phyloP scores from a whole-genome alignment of 2,329 filamentous ascomycete genomes.

The Didymella lethalis region DNA sequence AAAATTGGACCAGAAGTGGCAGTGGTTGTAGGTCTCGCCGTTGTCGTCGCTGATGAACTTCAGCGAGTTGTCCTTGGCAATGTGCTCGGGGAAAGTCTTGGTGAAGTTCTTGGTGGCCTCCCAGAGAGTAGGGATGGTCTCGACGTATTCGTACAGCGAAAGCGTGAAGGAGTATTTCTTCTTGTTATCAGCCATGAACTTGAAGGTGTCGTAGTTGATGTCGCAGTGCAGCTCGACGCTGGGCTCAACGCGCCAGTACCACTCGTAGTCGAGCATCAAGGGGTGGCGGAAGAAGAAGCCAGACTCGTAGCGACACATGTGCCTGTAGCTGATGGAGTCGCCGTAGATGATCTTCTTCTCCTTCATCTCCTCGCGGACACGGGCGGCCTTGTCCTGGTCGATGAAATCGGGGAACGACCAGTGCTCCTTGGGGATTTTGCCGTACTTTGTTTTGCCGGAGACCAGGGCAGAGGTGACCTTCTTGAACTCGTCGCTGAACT shows the following conservation, averaged over 20 bases:
- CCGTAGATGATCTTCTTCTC: constrained; percentile 97
- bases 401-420: constrained; percentile 98
- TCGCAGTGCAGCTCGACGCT: constrained; percentile 97
- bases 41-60: constrained; percentile 89
- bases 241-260: constrained; percentile 99
- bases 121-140: constrained; percentile 97
- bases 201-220: constrained; percentile 94
- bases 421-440: constrained; percentile 86
- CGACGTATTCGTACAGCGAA: constrained; percentile 93
- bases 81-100: constrained; percentile 85
- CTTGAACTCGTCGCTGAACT: constrained; percentile 93
- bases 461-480: constrained; percentile 87
- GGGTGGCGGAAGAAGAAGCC: constrained; percentile 98
- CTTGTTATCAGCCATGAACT: constrained; percentile 91
- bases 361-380: constrained; percentile 93
- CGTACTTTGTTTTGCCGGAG: constrained; percentile 93
- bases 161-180: constrained; percentile 99
- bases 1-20: constrained; percentile 99
- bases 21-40: constrained; percentile 93
- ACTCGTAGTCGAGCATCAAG: constrained; percentile 95
- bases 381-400: constrained; percentile 89
- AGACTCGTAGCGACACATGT: constrained; percentile 99
- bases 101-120: constrained; percentile 96
- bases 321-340: constrained; percentile 94
- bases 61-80: constrained; percentile 85